A percentile compares a stretch with the other conserved stretches of the same genome.
These are phyloP conservation scores for Erodium trifolium DNA, from an alignment of 441 rosid species.

Conservation along the genomic window DNA sequence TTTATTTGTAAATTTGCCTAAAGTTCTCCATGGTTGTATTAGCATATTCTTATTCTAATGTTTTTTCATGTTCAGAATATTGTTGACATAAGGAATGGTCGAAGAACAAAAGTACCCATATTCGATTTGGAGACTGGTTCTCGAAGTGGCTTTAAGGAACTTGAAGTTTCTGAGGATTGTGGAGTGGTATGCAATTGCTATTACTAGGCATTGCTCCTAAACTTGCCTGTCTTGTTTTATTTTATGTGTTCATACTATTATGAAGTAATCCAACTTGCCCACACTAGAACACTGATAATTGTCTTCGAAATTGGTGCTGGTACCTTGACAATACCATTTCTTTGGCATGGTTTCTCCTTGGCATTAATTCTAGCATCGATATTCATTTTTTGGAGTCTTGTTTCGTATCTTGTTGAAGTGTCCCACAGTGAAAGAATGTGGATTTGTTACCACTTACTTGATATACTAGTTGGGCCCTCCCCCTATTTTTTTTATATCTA, in stretches of 20 bases:
- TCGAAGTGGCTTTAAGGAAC: slow-evolving; percentile 82
- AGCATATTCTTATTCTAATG: too few species aligned
- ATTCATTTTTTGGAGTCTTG: too few species aligned
- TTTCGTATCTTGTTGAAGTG: too few species aligned
- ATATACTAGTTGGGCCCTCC: too few species aligned
- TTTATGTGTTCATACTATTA: neutral
- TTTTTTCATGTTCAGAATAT: slow-evolving; percentile 54
- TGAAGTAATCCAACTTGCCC: neutral
- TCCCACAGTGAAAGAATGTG: too few species aligned
- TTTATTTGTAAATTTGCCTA: too few species aligned
- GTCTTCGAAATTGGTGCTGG: neutral
- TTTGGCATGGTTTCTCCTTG: neutral
- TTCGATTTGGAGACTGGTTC: slow-evolving; percentile 87
- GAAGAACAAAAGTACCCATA: slow-evolving; percentile 71
- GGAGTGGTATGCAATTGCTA: slow-evolving; percentile 63
- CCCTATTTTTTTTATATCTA: too few species aligned
- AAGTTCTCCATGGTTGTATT: too few species aligned
- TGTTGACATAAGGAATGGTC: slow-evolving; percentile 54
- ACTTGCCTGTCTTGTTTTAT: slow-evolving; percentile 6
- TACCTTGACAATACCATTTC: neutral
- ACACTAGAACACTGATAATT: neutral
- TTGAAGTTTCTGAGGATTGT: slow-evolving; percentile 89
- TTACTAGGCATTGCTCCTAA: neutral
- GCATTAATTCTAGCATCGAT: neutral
- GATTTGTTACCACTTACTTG: too few species aligned